These are phyloP conservation scores for Scedosporium minutisporum DNA, from an alignment of 2,329 filamentous ascomycete genomes.

Conservation along the genomic window DNA sequence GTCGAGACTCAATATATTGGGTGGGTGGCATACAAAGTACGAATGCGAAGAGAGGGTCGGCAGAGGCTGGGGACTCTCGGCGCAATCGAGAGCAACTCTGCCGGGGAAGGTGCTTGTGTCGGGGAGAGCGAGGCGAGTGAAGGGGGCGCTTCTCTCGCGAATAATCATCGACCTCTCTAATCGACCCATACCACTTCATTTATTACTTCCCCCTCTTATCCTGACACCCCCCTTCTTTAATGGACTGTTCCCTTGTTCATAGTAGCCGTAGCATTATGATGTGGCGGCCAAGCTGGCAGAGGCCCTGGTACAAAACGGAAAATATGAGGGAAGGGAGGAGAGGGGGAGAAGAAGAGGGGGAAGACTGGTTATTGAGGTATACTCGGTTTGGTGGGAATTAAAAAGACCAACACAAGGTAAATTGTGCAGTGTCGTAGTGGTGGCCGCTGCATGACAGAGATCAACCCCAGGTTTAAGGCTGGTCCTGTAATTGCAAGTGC, in stretches of 20 bases:
- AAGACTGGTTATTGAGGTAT: background rate
- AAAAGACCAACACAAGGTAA: background rate
- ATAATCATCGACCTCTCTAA: background rate
- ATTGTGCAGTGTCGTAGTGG: background rate
- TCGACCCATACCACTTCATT: background rate
- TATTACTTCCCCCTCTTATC: background rate
- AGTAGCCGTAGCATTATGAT: background rate
- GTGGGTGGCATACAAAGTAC: background rate
- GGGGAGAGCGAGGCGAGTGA: background rate
- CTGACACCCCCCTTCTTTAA: background rate
- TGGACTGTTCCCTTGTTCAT: background rate
- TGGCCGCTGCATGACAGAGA: background rate
- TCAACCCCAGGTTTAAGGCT: slow-evolving; percentile 1
- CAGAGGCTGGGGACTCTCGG: background rate
- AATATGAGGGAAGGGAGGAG: background rate
- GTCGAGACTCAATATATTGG: no score
- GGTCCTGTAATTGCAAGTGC: background rate
- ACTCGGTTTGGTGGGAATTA: background rate
- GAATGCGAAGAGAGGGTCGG: background rate
- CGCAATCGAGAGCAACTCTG: background rate
- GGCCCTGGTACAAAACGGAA: background rate
- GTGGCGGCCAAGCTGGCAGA: background rate
- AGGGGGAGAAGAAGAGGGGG: background rate
- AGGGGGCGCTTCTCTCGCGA: background rate
- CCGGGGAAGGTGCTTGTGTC: background rate